Percentiles rank a stretch among this genome's conserved stretches.
phyloP scores from a whole-genome alignment of 2,329 filamentous ascomycete genomes.

The Trichophyton mentagrophytes region DNA sequence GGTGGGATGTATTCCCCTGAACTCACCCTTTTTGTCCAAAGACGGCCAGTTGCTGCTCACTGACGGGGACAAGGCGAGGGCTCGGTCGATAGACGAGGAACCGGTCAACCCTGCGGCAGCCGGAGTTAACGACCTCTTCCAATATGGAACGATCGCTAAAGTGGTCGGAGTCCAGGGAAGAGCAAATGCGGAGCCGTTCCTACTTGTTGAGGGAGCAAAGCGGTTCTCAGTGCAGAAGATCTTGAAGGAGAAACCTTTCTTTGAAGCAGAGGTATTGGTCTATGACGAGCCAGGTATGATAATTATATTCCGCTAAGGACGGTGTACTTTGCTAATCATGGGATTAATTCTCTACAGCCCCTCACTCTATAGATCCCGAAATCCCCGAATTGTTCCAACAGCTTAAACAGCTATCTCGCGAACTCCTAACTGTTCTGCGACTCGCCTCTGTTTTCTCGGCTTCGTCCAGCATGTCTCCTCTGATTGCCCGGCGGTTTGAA shows the following conservation, averaged over 20 bases:
- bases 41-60: conserved; percentile 66
- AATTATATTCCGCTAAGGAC: neutral
- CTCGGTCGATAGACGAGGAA: conserved; percentile 32
- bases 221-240: conserved; percentile 64
- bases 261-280: conserved; percentile 66
- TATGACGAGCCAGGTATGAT: conserved; percentile 55
- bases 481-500: conserved; percentile 77
- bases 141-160: conserved; percentile 68
- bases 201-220: conserved; percentile 75
- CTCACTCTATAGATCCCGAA: conserved; percentile 45
- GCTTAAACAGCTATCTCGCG: conserved; percentile 71
- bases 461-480: conserved; percentile 58
- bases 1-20: conserved; percentile 77
- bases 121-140: conserved; percentile 62
- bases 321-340: neutral
- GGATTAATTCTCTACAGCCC: conserved; percentile 17
- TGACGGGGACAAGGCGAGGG: conserved; percentile 42
- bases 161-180: conserved; percentile 66
- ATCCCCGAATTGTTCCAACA: conserved; percentile 61
- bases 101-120: conserved; percentile 48
- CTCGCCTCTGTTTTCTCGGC: conserved; percentile 74
- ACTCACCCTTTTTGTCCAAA: conserved; percentile 57
- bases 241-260: conserved; percentile 66
- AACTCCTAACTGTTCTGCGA: conserved; percentile 71
- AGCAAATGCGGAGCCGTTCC: conserved; percentile 60